These are phyloP conservation scores for Candida dajiaensis DNA, from an alignment of 805 yeast genomes.

Conservation along the genomic window DNA sequence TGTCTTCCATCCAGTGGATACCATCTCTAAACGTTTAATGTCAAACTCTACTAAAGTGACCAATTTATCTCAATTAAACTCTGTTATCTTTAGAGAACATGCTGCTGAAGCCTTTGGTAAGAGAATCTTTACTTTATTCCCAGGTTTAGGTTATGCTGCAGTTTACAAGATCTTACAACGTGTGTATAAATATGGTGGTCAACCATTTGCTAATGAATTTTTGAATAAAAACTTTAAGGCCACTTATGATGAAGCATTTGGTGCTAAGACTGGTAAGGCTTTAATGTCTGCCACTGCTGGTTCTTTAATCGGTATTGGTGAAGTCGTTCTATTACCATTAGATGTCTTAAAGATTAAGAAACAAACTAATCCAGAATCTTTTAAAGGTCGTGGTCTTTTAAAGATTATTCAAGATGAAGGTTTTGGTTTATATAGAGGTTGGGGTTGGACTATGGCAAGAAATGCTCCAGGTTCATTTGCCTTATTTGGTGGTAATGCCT, in stretches of 20 bases:
- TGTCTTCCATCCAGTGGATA: constrained; percentile 98
- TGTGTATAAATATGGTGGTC: constrained; percentile 98
- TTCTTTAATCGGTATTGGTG: constrained; percentile 95
- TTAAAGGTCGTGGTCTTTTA: constrained; percentile 94
- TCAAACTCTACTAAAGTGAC: constrained; percentile 69
- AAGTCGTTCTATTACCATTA: constrained; percentile 88
- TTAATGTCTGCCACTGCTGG: constrained; percentile 96
- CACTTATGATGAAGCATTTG: constrained; percentile 70
- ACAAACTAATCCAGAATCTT: constrained; percentile 99
- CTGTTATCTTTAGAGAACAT: constrained; percentile 80
- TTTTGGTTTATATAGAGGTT: constrained; percentile 88
- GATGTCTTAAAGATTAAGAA: constrained; percentile 97
- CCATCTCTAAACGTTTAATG: constrained; percentile 94
- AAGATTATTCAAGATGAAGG: constrained; percentile 89
- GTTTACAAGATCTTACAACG: constrained; percentile 94
- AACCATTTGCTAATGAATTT: constrained; percentile 95
- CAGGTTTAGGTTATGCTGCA: constrained; percentile 98
- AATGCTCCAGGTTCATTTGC: constrained; percentile 99
- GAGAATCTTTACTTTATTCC: constrained; percentile 81
- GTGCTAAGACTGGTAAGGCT: constrained; percentile 96
- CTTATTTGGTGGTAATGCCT: constrained; percentile 96
- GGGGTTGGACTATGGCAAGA: constrained; percentile 99
- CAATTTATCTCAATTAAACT: constrained; percentile 61
- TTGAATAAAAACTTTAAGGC: constrained; percentile 67
- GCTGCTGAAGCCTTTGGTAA: constrained; percentile 65